Evolutionary conservation across 306 rosid genomes (phyloP), one percentile per base, ranked within the genome.

Genomic region (Cicer chorassanicum): DNA sequence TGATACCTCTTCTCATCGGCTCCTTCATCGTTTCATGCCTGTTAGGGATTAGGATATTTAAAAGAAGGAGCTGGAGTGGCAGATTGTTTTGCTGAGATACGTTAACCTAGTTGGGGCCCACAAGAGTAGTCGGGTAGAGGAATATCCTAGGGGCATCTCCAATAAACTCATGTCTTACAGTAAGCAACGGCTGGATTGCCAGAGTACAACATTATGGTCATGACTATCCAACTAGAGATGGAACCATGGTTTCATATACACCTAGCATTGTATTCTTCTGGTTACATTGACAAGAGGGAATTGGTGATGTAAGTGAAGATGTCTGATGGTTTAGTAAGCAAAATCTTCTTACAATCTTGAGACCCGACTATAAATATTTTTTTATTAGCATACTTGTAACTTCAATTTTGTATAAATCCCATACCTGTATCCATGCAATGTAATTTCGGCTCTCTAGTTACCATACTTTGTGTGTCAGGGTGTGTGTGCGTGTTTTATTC

Each of bases 131-230:
- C 67, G 59, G 65, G 82, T 89, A 65, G 97, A 96, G 45, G 96
- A 92, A 84, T 91, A 92, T 74, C 96, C 96, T 9, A 90, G 85
- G 73, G 96, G 96, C 38, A 88, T 85, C 38, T 96, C 97, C 39
- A 92, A 92, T 75, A 92, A 92, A 54, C 88, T 92, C 63, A 89
- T 92, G 97, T 93, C 97, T 75, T 92, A 86, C 84, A 84, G 90
- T 62, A 90, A 89, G 83, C 93, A 88, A 63, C 4, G 42, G 1
- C 15, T 21, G 14, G 51, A 40, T 43, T 8, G 46, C 2, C 48
- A 6, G 48, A 43, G 48, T 11, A 7, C 48, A 43, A 43, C 48
- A 43, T 8, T 21, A 21, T 21, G 29, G 29, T 21, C 29, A 21
- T 21, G 2, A 21, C 3, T 21, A 21, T 21, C 29, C 12, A 9